phyloP scores from a whole-genome alignment of 2,329 filamentous ascomycete species.

The Trichoderma sp. region DNA sequence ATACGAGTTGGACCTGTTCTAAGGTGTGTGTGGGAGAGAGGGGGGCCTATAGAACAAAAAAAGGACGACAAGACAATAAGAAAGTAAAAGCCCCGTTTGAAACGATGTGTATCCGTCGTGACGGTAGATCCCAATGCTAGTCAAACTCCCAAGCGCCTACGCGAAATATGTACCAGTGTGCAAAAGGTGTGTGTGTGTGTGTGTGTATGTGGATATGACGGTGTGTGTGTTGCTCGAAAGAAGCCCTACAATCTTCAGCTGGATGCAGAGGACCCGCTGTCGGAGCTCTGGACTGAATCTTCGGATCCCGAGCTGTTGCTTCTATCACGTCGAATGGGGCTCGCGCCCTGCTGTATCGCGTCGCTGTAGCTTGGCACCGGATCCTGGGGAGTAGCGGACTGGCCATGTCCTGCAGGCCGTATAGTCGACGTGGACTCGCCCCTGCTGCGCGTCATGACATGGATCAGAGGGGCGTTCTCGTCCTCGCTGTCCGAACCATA shows the following conservation, averaged over 20 bases:
- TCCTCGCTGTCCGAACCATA: constrained; percentile 60
- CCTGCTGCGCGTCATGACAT: constrained; percentile 54
- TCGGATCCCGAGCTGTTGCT: constrained; percentile 34
- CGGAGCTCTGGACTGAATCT: constrained; percentile 26
- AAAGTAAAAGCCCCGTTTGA: constrained; percentile 1
- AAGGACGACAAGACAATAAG: constrained; percentile 16
- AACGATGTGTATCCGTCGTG: constrained; percentile 17
- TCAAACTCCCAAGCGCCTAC: constrained; percentile 34
- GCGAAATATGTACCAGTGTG: constrained; percentile 26
- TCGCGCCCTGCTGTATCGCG: constrained; percentile 60
- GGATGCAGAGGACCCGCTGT: constrained; percentile 19
- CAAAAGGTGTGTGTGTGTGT: constrained; percentile 6
- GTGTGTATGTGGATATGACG: background rate
- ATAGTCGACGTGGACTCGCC: constrained; percentile 52
- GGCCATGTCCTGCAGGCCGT: constrained; percentile 33
- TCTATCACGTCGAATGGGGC: constrained; percentile 32
- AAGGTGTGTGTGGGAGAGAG: constrained; percentile 3
- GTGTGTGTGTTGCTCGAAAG: background rate
- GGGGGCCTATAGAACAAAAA: background rate
- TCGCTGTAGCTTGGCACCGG: constrained; percentile 85
- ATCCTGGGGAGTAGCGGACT: constrained; percentile 23
- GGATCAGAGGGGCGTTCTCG: constrained; percentile 57
- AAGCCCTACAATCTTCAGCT: constrained; percentile 9
- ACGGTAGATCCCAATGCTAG: constrained; percentile 32
- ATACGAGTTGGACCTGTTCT: constrained; percentile 10